Conservation (phyloP, 176 grass and related monocot species). For the Cocos nucifera region DNA sequence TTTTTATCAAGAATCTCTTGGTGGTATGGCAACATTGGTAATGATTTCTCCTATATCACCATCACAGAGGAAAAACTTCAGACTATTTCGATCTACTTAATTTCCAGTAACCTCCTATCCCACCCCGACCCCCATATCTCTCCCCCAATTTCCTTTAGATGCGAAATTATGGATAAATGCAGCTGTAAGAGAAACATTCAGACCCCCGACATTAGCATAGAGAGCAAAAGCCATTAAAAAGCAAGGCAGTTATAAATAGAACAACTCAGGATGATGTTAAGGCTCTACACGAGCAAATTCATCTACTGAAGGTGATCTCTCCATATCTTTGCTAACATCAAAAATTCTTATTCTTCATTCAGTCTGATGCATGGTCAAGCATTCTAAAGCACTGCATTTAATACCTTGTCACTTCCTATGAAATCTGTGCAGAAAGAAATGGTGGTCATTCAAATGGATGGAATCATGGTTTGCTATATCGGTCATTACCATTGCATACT, state of each 20-base stretch:
- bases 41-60: constrained; percentile 46
- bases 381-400: not conserved
- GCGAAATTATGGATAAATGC: constrained; percentile 1
- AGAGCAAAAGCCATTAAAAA: constrained; percentile 95
- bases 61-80: constrained; percentile 42
- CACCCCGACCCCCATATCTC: not conserved
- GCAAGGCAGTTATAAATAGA: constrained; percentile 84
- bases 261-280: constrained; percentile 85
- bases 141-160: not conserved
- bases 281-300: constrained; percentile 66
- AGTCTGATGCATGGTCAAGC: too few relatives aligned
- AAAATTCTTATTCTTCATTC: too few relatives aligned
- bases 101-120: too few relatives aligned
- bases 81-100: too few relatives aligned
- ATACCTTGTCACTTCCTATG: constrained; percentile 41
- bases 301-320: constrained; percentile 52
- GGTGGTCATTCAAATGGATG: constrained; percentile 43
- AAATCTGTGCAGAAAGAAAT: constrained; percentile 28
- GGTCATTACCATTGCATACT: too few relatives aligned
- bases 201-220: constrained; percentile 86
- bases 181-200: constrained; percentile 91
- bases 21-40: not conserved
- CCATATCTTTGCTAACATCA: not conserved
- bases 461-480: too few relatives aligned
- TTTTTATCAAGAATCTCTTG: not conserved